phyloP scores from a whole-genome alignment of 1,284 basidiomycete species.

The Tylopilus sp. region DNA sequence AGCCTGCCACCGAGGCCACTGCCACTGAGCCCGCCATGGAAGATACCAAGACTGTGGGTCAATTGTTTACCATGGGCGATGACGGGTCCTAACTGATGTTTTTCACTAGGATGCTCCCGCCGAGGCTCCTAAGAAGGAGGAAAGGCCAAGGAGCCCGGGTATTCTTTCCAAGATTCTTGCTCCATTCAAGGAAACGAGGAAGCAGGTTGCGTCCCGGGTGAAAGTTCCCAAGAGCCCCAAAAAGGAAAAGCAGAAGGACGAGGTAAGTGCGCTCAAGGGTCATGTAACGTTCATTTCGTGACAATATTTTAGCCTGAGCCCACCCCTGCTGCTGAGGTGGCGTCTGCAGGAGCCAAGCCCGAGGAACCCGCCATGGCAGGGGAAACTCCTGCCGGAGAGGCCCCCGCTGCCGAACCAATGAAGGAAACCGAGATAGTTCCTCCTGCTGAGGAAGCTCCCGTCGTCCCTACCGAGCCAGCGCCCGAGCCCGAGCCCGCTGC shows the following conservation, averaged over 20 bases:
- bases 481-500: slow-evolving; percentile 31
- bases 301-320: slow-evolving; percentile 15
- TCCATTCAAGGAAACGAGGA: slow-evolving; percentile 54
- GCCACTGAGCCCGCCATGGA: slow-evolving; percentile 46
- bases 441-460: slow-evolving; percentile 33
- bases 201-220: slow-evolving; percentile 46
- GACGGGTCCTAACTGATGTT: neutral
- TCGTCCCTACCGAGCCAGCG: slow-evolving; percentile 31
- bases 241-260: slow-evolving; percentile 74
- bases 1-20: slow-evolving; percentile 34
- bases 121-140: slow-evolving; percentile 61
- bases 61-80: neutral
- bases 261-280: slow-evolving; percentile 37
- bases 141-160: slow-evolving; percentile 72
- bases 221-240: slow-evolving; percentile 50
- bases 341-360: slow-evolving; percentile 32
- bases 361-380: slow-evolving; percentile 43
- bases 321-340: slow-evolving; percentile 37
- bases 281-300: neutral
- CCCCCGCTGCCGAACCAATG: slow-evolving; percentile 44
- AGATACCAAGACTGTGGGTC: slow-evolving; percentile 56
- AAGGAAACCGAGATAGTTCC: slow-evolving; percentile 45
- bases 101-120: slow-evolving; percentile 37
- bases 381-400: slow-evolving; percentile 28
- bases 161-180: slow-evolving; percentile 68